phyloP scores from a whole-genome alignment of 495 filamentous ascomycete species.

The Amphirosellinia nigrospora region DNA sequence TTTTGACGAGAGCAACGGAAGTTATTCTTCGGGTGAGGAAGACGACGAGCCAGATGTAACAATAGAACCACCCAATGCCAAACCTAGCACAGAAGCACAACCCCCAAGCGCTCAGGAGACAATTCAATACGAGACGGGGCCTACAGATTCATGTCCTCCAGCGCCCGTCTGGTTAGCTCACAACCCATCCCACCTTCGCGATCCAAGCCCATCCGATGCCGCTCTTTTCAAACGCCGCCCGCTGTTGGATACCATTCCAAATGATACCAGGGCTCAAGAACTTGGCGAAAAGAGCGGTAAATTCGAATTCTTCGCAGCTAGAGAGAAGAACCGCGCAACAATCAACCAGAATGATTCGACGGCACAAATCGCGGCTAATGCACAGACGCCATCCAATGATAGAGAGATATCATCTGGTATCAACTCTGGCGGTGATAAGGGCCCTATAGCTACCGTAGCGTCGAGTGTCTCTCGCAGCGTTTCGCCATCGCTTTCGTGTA shows the following conservation, averaged over 20 bases:
- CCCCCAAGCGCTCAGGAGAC: neutral
- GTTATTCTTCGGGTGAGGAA: neutral
- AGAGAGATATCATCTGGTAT: slow-evolving; percentile 23
- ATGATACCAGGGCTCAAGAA: slow-evolving; percentile 30
- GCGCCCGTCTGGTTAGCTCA: neutral
- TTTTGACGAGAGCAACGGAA: neutral
- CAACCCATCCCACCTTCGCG: slow-evolving; percentile 12
- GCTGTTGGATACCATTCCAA: slow-evolving; percentile 10
- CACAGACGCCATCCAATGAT: slow-evolving; percentile 17
- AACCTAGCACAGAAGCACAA: slow-evolving; percentile 21
- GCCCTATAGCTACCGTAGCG: neutral
- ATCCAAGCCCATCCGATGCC: slow-evolving; percentile 53
- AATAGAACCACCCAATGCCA: slow-evolving; percentile 47
- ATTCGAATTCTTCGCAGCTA: slow-evolving; percentile 46
- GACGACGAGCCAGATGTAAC: slow-evolving; percentile 41
- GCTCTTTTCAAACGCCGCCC: slow-evolving; percentile 46
- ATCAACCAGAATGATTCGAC: slow-evolving; percentile 16
- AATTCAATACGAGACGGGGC: neutral
- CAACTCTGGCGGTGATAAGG: neutral
- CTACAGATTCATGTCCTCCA: neutral
- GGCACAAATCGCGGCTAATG: slow-evolving; percentile 3
- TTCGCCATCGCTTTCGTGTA: neutral
- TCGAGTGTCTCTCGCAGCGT: neutral
- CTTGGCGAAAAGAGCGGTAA: slow-evolving; percentile 46
- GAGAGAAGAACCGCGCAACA: slow-evolving; percentile 42